Evolutionary conservation across 116 monocot species (phyloP).

Genomic region (Thalassia testudinum): DNA sequence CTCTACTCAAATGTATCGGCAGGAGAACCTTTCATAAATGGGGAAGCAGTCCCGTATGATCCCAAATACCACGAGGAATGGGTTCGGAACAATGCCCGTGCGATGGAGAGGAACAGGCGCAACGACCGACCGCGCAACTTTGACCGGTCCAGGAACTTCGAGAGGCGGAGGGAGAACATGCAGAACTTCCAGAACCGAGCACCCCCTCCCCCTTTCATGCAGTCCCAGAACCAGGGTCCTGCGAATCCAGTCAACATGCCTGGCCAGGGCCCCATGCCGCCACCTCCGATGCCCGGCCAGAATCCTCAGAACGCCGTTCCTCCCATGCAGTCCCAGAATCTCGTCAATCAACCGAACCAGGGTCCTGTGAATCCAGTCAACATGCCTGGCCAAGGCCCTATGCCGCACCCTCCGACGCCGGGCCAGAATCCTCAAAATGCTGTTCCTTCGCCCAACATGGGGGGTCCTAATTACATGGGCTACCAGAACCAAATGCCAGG

Average conservation of each 20-base stretch:
- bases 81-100: constrained; percentile 65
- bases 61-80: constrained; percentile 93
- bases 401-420: not conserved
- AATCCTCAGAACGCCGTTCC: constrained; percentile 4
- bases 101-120: constrained; percentile 67
- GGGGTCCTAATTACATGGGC: not conserved
- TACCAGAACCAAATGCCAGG: constrained; percentile 10
- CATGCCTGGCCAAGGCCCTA: constrained; percentile 2
- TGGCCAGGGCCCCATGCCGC: not conserved
- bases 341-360: constrained; percentile 6
- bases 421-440: not conserved
- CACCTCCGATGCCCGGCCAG: not conserved
- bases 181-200: constrained; percentile 50
- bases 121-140: constrained; percentile 83
- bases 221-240: constrained; percentile 11
- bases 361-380: constrained; percentile 17
- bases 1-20: constrained; percentile 1
- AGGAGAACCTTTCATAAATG: constrained; percentile 94
- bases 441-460: not conserved
- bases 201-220: constrained; percentile 14
- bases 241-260: constrained; percentile 19
- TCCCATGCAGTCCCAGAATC: constrained; percentile 16
- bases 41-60: constrained; percentile 87
- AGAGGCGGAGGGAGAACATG: constrained; percentile 73
- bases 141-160: constrained; percentile 82